Conservation (phyloP, 331 rosid genomes). For the Pyrus hybrid region DNA sequence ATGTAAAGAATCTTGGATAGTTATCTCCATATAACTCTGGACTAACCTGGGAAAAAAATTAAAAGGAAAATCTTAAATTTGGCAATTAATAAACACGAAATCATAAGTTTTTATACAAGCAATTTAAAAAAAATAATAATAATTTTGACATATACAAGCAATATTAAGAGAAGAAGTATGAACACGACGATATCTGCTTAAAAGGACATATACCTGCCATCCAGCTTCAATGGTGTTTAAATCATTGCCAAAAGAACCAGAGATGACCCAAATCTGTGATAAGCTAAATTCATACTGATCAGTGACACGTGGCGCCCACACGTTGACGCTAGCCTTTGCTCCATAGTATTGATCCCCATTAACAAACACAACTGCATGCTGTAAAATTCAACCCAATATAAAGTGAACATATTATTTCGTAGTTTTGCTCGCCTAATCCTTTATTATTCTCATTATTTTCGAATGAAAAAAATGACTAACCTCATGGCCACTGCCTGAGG, state of each 20-base stretch:
- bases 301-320: constrained; percentile 75
- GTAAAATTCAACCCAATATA: constrained; percentile 6
- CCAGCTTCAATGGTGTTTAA: constrained; percentile 98
- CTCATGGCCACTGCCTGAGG: constrained; percentile 87
- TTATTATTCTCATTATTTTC: background rate
- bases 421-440: too few relatives aligned
- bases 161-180: too few relatives aligned
- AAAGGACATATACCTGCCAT: constrained; percentile 62
- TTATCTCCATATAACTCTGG: constrained; percentile 95
- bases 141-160: too few relatives aligned
- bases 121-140: too few relatives aligned
- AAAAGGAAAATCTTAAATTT: background rate
- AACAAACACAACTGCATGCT: constrained; percentile 94
- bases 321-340: constrained; percentile 86
- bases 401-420: background rate
- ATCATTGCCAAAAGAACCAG: constrained; percentile 88
- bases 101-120: too few relatives aligned
- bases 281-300: constrained; percentile 85
- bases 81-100: too few relatives aligned
- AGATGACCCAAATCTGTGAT: constrained; percentile 94
- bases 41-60: constrained; percentile 57
- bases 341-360: constrained; percentile 94
- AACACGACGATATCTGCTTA: background rate
- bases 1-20: constrained; percentile 89
- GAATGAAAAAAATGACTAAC: constrained; percentile 27